Base-by-base conservation (phyloP, 495 filamentous ascomycete species). In the Niebla homalea region DNA sequence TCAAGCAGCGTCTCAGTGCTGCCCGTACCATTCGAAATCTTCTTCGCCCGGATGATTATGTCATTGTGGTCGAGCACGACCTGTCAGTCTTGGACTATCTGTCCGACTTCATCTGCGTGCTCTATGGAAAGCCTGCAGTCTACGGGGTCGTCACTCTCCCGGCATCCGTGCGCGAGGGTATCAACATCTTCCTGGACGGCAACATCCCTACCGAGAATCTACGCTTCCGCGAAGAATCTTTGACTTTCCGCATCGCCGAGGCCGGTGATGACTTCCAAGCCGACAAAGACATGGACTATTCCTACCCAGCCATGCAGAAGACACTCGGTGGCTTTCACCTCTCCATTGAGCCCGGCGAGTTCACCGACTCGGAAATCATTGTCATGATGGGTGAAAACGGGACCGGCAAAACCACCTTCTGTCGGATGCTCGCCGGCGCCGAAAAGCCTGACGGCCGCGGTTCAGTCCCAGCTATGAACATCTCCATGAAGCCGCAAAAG, bases 381-480 rank as follows among this genome's bases (percentile, higher is more conserved):
- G 92, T 98, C 62, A 94, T 97, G 89, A 97, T 98, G 92, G 92
- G 92, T 51, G 93, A 97, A 69, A 97, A 93, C 65, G 88, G 87
- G 64, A 94, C 88, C 11, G 84, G 85, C 58, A 93, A 96, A 73
- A 97, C 92, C 2, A 98, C 92, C 15, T 98, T 98, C 81, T 97
- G 93, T 72, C 82, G 77, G 58, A 83, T 98, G 72, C 77, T 98
- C 50, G 92, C 93, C 52, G 93, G 93, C 58, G 86, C 83, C 35
- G 75, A 92, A 61, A 87, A 94, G 66, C 93, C 92, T 35, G 92
- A 98, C 56, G 78, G 78, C 47, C 73, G 59, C 36, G 70, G 74
- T 55, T 81, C 79, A 49, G 76, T 98, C 3, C 92, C 92, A 12
- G 80, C 82, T 53, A 92, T 98, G 89, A 87, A 84, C 72, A 92